Percentiles rank a stretch among this genome's conserved stretches.
Conservation (phyloP, 306 rosid species). For the Coriaria nepalensis region DNA sequence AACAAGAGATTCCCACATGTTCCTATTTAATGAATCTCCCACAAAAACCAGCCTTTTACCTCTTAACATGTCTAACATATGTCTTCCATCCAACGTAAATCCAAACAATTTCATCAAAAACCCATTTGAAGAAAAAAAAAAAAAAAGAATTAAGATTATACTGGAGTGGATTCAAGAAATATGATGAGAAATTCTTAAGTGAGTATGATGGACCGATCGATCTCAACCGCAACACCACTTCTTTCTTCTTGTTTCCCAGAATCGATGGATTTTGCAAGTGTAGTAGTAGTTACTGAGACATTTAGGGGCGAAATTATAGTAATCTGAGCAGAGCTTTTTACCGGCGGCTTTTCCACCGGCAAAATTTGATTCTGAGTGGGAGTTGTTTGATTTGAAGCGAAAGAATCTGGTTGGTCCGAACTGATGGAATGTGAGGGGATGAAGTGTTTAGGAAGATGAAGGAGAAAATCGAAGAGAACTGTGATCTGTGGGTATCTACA, state of each 20-base stretch:
- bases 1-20: constrained; percentile 97
- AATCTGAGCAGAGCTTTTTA: constrained; percentile 13
- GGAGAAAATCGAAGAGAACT: constrained; percentile 25
- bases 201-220: too few relatives aligned
- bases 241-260: neutral
- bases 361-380: constrained; percentile 1
- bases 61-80: constrained; percentile 52
- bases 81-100: constrained; percentile 56
- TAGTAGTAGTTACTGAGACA: constrained; percentile 3
- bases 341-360: neutral
- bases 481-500: constrained; percentile 26
- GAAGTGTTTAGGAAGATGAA: constrained; percentile 42
- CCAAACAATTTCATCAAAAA: too few relatives aligned
- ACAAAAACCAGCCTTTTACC: constrained; percentile 83
- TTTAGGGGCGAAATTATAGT: constrained; percentile 4
- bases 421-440: constrained; percentile 7
- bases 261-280: neutral
- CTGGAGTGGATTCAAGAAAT: too few relatives aligned
- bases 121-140: too few relatives aligned
- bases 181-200: too few relatives aligned
- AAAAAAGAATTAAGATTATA: too few relatives aligned
- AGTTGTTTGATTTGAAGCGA: constrained; percentile 26
- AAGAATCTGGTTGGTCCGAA: constrained; percentile 2
- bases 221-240: constrained; percentile 7
- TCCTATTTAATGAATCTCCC: constrained; percentile 94